Evolutionary conservation across 805 yeast genomes (phyloP).

Genomic region (Saturnispora besseyi): DNA sequence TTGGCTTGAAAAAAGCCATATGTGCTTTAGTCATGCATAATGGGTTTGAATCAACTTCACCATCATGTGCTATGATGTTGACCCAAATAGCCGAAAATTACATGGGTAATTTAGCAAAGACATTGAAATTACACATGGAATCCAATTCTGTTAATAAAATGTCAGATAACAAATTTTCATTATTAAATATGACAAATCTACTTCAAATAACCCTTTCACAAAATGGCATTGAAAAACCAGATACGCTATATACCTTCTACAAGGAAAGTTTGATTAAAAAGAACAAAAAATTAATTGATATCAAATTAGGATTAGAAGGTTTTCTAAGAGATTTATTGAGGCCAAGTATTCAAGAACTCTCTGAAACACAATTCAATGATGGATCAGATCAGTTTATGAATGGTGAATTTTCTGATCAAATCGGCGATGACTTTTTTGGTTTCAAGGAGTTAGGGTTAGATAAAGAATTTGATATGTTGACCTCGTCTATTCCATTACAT

Average conservation of each 20-base stretch:
- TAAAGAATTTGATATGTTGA: constrained; percentile 77
- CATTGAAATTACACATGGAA: constrained; percentile 65
- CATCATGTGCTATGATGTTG: constrained; percentile 65
- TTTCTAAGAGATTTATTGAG: constrained; percentile 75
- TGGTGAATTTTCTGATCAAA: constrained; percentile 88
- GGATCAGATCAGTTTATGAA: constrained; percentile 89
- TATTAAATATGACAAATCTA: constrained; percentile 32
- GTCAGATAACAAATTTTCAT: constrained; percentile 19
- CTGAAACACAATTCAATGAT: constrained; percentile 75
- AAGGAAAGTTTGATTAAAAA: constrained; percentile 66
- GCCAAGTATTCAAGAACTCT: constrained; percentile 63
- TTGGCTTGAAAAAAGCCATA: constrained; percentile 58
- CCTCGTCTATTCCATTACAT: constrained; percentile 84
- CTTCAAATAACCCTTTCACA: constrained; percentile 61
- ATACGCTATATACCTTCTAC: constrained; percentile 62
- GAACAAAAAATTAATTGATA: constrained; percentile 57
- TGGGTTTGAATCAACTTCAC: constrained; percentile 82
- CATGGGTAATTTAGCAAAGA: constrained; percentile 60
- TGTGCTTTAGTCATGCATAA: constrained; percentile 81
- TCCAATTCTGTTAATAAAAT: constrained; percentile 41
- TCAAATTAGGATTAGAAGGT: constrained; percentile 53
- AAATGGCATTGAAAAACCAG: constrained; percentile 78
- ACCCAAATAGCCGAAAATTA: constrained; percentile 80
- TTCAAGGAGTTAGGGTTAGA: constrained; percentile 90
- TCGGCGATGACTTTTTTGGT: constrained; percentile 98